phyloP scores from a whole-genome alignment of 176 grass and related monocot genomes.

The Oryza australiensis region DNA sequence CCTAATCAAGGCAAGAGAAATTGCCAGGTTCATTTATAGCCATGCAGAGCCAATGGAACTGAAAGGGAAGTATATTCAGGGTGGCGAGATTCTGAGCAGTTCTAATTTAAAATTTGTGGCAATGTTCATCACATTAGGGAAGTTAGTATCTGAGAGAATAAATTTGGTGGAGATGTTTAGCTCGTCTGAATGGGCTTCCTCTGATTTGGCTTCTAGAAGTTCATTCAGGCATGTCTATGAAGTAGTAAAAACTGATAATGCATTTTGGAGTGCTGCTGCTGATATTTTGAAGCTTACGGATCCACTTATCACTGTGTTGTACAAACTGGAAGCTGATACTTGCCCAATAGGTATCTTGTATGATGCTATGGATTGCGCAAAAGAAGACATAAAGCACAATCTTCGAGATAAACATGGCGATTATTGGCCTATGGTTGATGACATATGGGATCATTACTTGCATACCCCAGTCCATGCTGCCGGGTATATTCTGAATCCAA shows the following conservation, averaged over 20 bases:
- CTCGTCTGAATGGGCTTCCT: constrained; percentile 49
- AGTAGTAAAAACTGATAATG: constrained; percentile 33
- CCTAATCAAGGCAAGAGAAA: constrained; percentile 54
- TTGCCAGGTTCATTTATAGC: constrained; percentile 73
- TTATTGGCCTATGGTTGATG: constrained; percentile 60
- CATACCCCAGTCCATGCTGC: constrained; percentile 73
- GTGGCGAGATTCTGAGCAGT: constrained; percentile 50
- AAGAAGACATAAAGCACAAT: constrained; percentile 60
- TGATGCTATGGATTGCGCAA: constrained; percentile 74
- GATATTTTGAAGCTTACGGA: constrained; percentile 60
- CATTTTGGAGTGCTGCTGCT: constrained; percentile 69
- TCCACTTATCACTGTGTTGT: constrained; percentile 61
- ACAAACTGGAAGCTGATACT: constrained; percentile 48
- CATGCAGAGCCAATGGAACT: constrained; percentile 44
- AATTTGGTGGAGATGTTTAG: constrained; percentile 59
- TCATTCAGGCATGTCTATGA: constrained; percentile 36
- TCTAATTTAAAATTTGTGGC: constrained; percentile 57
- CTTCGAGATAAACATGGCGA: constrained; percentile 42
- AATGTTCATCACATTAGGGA: constrained; percentile 61
- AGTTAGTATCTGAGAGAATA: constrained; percentile 51
- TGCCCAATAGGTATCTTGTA: constrained; percentile 67
- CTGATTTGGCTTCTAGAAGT: constrained; percentile 44
- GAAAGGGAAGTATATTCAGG: constrained; percentile 37
- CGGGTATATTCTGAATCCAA: constrained; percentile 71
- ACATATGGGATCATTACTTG: constrained; percentile 71